Percentiles rank a stretch among this genome's conserved stretches.
Conservation (phyloP, 2,329 filamentous ascomycete species). For the Pseudogymnoascus sp. region DNA sequence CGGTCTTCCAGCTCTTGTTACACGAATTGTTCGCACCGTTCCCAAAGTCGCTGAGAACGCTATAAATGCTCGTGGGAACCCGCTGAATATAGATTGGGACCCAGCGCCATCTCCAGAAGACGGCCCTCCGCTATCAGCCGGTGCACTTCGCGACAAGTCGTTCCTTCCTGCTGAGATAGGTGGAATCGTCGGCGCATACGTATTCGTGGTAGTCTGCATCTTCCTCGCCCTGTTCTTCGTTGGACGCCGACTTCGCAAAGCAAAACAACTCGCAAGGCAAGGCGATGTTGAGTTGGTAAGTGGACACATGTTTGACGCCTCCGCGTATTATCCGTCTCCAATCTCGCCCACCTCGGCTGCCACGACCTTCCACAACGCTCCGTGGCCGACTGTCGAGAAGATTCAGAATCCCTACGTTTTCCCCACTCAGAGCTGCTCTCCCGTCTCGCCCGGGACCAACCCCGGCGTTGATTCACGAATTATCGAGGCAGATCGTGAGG, state of each 20-base stretch:
- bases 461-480: constrained; percentile 69
- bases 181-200: constrained; percentile 76
- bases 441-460: constrained; percentile 38
- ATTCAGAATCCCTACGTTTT: constrained; percentile 37
- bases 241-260: constrained; percentile 43
- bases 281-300: constrained; percentile 28
- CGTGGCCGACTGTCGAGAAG: constrained; percentile 41
- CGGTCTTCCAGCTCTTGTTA: constrained; percentile 1
- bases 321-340: constrained; percentile 28
- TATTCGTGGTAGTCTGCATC: constrained; percentile 66
- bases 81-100: constrained; percentile 39
- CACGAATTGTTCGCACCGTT: background rate
- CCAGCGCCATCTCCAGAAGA: constrained; percentile 53
- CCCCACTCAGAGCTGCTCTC: constrained; percentile 30
- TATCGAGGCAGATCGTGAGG: constrained; percentile 64
- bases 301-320: constrained; percentile 34
- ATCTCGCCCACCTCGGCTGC: constrained; percentile 29
- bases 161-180: constrained; percentile 76
- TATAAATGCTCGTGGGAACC: constrained; percentile 16
- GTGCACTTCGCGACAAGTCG: constrained; percentile 50
- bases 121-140: constrained; percentile 50
- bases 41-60: background rate
- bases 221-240: constrained; percentile 58
- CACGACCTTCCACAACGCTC: constrained; percentile 36
- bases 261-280: constrained; percentile 20